Evolutionary conservation across 108 stramenopile species (phyloP), one percentile per base, ranked within the genome.

Genomic region (Cyclotella cryptica): DNA sequence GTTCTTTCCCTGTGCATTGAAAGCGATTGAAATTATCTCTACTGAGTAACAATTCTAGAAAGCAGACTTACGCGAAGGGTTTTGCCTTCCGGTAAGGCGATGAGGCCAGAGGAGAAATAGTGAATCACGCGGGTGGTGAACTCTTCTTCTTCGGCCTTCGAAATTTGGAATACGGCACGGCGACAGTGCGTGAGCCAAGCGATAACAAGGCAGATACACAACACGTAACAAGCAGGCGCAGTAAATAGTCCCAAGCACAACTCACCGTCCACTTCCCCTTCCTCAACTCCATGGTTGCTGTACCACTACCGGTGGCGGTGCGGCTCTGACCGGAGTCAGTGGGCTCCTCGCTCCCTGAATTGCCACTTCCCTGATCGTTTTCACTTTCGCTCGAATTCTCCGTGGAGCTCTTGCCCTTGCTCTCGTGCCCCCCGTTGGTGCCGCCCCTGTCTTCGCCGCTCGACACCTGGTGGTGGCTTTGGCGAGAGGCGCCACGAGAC

Each of bases 51-150:
- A 35, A 6, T 35, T 35, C 35, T n/a, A n/a, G n/a, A n/a, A n/a
- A n/a, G 35, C 35, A 35, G 4, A 35, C 35, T 35, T 35, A 35
- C 35, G 35, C 98, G 82, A 15, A 98, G 88, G 5, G 97, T 98
- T 41, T 89, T 83, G 29, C 97, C 97, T 30, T 98, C 97, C 15
- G 97, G 97, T 18, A 98, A 77, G 41, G 84, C 86, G 26, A 99
- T 84, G 18, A 99, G 74, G 10, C 97, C 98, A 26, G 87, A 86
- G 65, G 90, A 87, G 67, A 99, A 98, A 66, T 93, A 85, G 55
- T 97, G 92, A 57, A 99, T 97, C 61, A 98, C 94, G n/a, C 91
- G 75, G 8, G 92, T 91, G 12, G 96, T 93, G 47, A 87, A 97
- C 54, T 96, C 91, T 77, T 96, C 95, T 81, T 96, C 95, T 71